A percentile compares a stretch with the other conserved stretches of the same genome.
Conservation (phyloP, 805 yeast species). For the Cyberlindnera galapagoensis region DNA sequence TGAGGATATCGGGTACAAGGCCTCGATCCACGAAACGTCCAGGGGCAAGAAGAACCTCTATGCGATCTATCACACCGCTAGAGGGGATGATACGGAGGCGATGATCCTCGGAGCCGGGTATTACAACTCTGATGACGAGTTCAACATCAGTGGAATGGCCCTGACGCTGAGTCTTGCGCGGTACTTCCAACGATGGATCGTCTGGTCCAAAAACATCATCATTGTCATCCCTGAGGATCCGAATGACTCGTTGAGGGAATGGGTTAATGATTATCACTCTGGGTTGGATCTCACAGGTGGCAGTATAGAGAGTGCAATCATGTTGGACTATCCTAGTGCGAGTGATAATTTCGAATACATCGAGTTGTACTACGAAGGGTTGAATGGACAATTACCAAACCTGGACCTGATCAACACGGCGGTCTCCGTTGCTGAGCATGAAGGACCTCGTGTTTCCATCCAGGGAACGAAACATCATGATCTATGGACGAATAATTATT, state of each 20-base stretch:
- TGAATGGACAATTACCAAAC: constrained; percentile 94
- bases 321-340: constrained; percentile 66
- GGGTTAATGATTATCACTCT: constrained; percentile 94
- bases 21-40: constrained; percentile 35
- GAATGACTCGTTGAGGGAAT: constrained; percentile 59
- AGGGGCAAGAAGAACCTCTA: constrained; percentile 48
- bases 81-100: constrained; percentile 95
- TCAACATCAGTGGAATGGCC: constrained; percentile 77
- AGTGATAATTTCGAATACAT: constrained; percentile 65
- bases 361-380: constrained; percentile 77
- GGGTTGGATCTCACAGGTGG: constrained; percentile 87
- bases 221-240: constrained; percentile 76
- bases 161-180: constrained; percentile 66
- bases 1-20: constrained; percentile 63
- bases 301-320: constrained; percentile 82
- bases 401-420: constrained; percentile 84
- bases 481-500: constrained; percentile 41
- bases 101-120: constrained; percentile 90
- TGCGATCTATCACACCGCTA: constrained; percentile 83
- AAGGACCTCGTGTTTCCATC: constrained; percentile 61
- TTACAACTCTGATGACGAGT: constrained; percentile 55
- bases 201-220: constrained; percentile 94
- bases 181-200: constrained; percentile 77
- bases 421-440: constrained; percentile 66
- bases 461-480: constrained; percentile 50